Evolutionary conservation across 768 basidiomycete species (phyloP).

Genomic region (Vararia minispora): DNA sequence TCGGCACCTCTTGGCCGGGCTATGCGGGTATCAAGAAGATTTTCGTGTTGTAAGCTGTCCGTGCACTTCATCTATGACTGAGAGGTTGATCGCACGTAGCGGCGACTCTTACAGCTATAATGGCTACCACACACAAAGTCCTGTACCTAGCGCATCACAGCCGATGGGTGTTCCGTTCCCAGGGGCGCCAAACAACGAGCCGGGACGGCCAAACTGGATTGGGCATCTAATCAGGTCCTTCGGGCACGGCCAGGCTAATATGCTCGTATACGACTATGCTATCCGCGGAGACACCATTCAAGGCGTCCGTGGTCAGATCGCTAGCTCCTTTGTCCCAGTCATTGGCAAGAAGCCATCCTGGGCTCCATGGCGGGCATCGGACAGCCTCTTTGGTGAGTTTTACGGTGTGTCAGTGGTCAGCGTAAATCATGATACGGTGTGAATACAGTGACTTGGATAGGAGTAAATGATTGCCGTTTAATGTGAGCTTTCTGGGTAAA

Average conservation of each 20-base stretch:
- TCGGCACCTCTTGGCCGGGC: constrained; percentile 11
- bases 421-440: background rate
- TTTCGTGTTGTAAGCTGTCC: constrained; percentile 9
- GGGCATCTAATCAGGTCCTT: constrained; percentile 10
- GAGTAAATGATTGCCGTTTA: constrained; percentile 41
- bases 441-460: constrained; percentile 41
- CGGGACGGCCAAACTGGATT: constrained; percentile 12
- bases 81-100: constrained; percentile 1
- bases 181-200: constrained; percentile 5
- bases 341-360: constrained; percentile 26
- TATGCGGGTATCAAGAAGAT: constrained; percentile 6
- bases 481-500: constrained; percentile 3
- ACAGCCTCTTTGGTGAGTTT: constrained; percentile 37
- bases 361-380: constrained; percentile 29
- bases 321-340: constrained; percentile 11
- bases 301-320: constrained; percentile 11
- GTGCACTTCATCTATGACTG: background rate
- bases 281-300: constrained; percentile 14
- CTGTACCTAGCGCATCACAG: constrained; percentile 6
- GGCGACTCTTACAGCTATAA: constrained; percentile 11
- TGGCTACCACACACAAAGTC: constrained; percentile 9
- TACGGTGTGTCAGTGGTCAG: background rate
- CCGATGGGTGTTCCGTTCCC: constrained; percentile 11
- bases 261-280: constrained; percentile 13
- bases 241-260: constrained; percentile 11